Evolutionary conservation across 345 rosid genomes (phyloP).

Genomic region (Theobroma cacao): DNA sequence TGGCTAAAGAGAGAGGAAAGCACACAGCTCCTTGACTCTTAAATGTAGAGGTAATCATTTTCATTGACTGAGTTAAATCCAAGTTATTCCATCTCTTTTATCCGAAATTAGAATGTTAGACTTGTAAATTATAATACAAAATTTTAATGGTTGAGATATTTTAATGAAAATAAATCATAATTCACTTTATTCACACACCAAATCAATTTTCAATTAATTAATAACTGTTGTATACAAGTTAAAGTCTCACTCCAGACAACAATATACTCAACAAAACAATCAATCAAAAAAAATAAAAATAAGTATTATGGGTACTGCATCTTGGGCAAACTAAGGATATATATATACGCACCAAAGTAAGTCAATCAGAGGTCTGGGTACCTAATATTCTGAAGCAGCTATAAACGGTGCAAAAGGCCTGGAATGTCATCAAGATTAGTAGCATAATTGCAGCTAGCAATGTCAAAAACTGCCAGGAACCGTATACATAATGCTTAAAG

Average conservation of each 20-base stretch:
- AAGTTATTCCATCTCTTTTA: no score
- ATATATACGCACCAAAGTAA: neutral
- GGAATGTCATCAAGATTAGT: constrained; percentile 45
- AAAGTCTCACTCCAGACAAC: neutral
- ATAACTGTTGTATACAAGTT: neutral
- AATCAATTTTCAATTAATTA: neutral
- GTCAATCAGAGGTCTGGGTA: neutral
- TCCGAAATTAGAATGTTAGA: no score
- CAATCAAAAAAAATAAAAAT: neutral
- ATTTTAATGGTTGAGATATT: no score
- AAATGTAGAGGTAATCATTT: no score
- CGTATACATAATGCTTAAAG: constrained; percentile 41
- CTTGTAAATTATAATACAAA: no score
- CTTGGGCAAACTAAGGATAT: neutral
- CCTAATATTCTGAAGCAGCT: neutral
- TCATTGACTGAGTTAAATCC: no score
- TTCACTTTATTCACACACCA: no score
- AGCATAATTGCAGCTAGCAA: constrained; percentile 47
- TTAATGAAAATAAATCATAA: no score
- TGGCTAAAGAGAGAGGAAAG: no score
- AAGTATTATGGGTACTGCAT: neutral
- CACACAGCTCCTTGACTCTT: no score
- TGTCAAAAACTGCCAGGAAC: constrained; percentile 67
- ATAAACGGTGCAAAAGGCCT: constrained; percentile 45
- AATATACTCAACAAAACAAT: neutral